Conservation (phyloP, 371 early-diverging fungal species). For the Parasitella parasitica region DNA sequence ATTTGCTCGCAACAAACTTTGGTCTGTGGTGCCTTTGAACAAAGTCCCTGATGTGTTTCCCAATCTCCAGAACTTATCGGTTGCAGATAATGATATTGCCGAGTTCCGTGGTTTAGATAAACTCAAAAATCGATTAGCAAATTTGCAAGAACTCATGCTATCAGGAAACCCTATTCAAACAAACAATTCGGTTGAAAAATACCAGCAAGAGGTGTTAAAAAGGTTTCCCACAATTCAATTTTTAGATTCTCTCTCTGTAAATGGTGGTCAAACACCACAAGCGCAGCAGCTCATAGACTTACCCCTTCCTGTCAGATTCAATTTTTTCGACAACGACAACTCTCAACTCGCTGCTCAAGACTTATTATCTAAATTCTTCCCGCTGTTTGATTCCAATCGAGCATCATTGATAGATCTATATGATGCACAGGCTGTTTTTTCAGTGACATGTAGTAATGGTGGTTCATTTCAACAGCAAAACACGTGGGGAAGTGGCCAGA, state of each 20-base stretch:
- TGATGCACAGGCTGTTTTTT: slow-evolving; percentile 35
- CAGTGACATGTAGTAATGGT: slow-evolving; percentile 24
- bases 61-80: slow-evolving; percentile 54
- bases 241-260: slow-evolving; percentile 16
- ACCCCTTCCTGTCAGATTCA: slow-evolving; percentile 16
- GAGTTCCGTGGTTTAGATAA: slow-evolving; percentile 50
- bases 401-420: slow-evolving; percentile 36
- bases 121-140: slow-evolving; percentile 34
- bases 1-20: slow-evolving; percentile 50
- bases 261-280: slow-evolving; percentile 16
- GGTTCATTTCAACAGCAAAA: slow-evolving; percentile 25
- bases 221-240: slow-evolving; percentile 21
- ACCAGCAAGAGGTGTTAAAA: slow-evolving; percentile 9
- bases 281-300: neutral
- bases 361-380: slow-evolving; percentile 43
- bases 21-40: slow-evolving; percentile 40
- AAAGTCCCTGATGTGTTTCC: slow-evolving; percentile 50
- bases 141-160: slow-evolving; percentile 53
- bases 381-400: slow-evolving; percentile 41
- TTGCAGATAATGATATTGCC: slow-evolving; percentile 56
- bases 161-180: slow-evolving; percentile 56
- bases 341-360: slow-evolving; percentile 38
- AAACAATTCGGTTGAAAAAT: slow-evolving; percentile 18
- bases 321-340: slow-evolving; percentile 39
- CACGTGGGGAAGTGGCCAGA: slow-evolving; percentile 25